Conservation (phyloP, 1,284 basidiomycete genomes). For the Ustilago nuda region DNA sequence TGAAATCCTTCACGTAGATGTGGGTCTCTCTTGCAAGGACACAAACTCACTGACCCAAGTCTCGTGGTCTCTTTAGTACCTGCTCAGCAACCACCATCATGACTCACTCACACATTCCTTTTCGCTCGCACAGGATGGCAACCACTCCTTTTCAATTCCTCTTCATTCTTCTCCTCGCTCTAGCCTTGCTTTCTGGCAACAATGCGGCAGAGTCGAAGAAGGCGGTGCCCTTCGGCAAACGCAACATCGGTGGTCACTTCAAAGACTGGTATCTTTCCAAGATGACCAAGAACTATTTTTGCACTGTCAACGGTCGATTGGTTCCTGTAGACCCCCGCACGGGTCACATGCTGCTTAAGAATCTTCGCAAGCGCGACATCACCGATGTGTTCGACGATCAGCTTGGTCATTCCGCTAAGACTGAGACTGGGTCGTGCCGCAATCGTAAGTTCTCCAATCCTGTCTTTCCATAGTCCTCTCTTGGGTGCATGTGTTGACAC, state of each 20-base stretch:
- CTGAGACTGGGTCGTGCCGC: slow-evolving; percentile 27
- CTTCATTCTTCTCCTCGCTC: not conserved
- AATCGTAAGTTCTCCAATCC: slow-evolving; percentile 27
- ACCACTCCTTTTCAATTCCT: not conserved
- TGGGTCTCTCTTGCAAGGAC: not conserved
- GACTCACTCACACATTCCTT: not conserved
- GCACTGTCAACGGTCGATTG: slow-evolving; percentile 31
- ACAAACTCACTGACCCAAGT: not conserved
- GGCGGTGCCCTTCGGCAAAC: slow-evolving; percentile 20
- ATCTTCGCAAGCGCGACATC: slow-evolving; percentile 24
- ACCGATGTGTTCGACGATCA: slow-evolving; percentile 11
- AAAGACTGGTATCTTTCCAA: slow-evolving; percentile 41
- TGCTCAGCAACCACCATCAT: slow-evolving; percentile 4
- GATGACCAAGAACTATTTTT: slow-evolving; percentile 39
- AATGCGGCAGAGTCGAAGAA: not conserved
- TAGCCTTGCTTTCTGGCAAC: not conserved
- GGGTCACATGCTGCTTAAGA: slow-evolving; percentile 38
- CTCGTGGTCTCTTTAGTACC: not conserved
- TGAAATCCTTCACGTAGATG: not conserved
- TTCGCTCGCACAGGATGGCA: not conserved
- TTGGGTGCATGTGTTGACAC: not conserved
- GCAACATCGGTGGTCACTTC: slow-evolving; percentile 34
- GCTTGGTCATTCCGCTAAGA: slow-evolving; percentile 13
- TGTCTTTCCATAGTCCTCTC: not conserved
- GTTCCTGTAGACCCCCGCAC: slow-evolving; percentile 44